Base-by-base conservation (phyloP, 2,329 filamentous ascomycete genomes). In the Sporothrix luriei region DNA sequence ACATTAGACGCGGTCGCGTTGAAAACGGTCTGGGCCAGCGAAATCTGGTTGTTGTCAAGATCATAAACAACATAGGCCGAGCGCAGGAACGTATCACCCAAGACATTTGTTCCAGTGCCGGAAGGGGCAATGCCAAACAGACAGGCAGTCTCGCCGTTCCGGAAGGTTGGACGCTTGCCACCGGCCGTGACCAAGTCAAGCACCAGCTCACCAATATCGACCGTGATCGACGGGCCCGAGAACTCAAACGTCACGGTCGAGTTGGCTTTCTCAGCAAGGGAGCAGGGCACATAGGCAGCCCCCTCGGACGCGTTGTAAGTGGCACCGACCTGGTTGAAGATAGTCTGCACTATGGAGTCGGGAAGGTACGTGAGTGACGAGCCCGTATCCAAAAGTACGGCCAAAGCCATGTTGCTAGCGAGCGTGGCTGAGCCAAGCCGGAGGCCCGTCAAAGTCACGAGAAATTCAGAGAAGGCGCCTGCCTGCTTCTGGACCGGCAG, bases 51-150 rank as follows among this genome's bases (percentile, higher is more conserved):
- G 77, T 91, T 91, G 38, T 83, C 86, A 26, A 92, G 81, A 76
- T 93, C 90, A 76, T 91, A 93, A 13, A 93, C 90, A 16, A 92
- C 85, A 74, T 93, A 93, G 0, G 90, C 90, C 48, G 88, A 90
- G 62, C 91, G 84, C 68, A 93, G 81, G 77, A 93, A 93, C 0
- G 90, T 91, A 76, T 93, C 91, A 19, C 91, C 91, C 38, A 93
- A 80, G 2, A 92, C 86, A 55, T 84, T 83, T n/a, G 84, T 84
- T 40, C 83, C 81, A 1, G 78, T 73, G 2, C 83, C 83, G 1
- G 88, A 83, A 1, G 88, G 87, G 2, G 85, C 82, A 72, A 93
- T 85, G 69, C 90, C 90, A 74, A 92, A 91, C 48, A 89, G 81
- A 73, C 90, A 93, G 10, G 87, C 85, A 0, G 80, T 74, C 11